These are phyloP conservation scores for Mortierella sp. DNA, from an alignment of 371 early-diverging fungal species.

Conservation along the genomic window DNA sequence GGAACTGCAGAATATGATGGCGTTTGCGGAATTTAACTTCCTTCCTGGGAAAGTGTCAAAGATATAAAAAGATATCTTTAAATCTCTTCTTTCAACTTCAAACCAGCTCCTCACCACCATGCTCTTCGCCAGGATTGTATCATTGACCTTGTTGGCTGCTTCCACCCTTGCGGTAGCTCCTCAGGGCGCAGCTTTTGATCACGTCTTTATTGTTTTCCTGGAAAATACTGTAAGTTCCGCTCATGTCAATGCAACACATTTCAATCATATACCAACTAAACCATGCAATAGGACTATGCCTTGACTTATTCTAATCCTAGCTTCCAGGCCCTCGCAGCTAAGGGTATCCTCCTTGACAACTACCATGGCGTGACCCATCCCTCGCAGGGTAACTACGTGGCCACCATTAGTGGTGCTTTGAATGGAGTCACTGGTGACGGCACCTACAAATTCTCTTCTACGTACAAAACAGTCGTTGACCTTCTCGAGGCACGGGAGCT, in stretches of 20 bases:
- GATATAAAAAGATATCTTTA: background rate
- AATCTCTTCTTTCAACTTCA: background rate
- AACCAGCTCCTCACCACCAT: background rate
- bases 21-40: too few relatives aligned
- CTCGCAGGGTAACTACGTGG: constrained; percentile 61
- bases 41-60: background rate
- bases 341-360: constrained; percentile 38
- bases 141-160: background rate
- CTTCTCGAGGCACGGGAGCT: constrained; percentile 69
- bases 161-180: background rate
- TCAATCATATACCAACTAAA: background rate
- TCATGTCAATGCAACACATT: background rate
- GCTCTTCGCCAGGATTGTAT: background rate
- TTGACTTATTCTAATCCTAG: constrained; percentile 16
- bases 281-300: constrained; percentile 14
- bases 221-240: background rate
- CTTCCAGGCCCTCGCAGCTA: constrained; percentile 12
- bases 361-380: constrained; percentile 60
- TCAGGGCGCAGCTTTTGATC: background rate
- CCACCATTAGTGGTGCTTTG: constrained; percentile 56
- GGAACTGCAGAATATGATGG: too few relatives aligned
- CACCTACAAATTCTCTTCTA: constrained; percentile 51
- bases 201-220: background rate
- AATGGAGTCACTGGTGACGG: constrained; percentile 59
- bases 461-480: constrained; percentile 63